Evolutionary conservation across 2,329 filamentous ascomycete genomes (phyloP).

Genomic region (Cercospora canescens): DNA sequence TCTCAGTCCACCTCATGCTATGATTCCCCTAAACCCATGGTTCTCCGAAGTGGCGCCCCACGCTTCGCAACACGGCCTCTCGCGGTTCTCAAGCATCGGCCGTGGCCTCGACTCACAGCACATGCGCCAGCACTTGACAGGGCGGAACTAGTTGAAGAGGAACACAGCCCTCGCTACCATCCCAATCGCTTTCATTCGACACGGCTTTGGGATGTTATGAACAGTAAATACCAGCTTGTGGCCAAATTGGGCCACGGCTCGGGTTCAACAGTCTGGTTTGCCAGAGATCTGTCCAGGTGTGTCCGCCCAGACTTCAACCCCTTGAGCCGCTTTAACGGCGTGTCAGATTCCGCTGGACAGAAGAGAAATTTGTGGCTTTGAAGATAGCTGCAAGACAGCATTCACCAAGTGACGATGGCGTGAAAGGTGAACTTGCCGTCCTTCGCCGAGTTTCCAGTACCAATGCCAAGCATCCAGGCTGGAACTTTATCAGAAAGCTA

Average conservation of each 20-base stretch:
- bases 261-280: slow-evolving; percentile 45
- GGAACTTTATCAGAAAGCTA: slow-evolving; percentile 3
- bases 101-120: neutral
- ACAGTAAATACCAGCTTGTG: slow-evolving; percentile 38
- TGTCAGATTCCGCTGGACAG: neutral
- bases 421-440: neutral
- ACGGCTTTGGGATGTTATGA: slow-evolving; percentile 35
- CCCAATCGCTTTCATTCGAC: slow-evolving; percentile 32
- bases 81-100: neutral
- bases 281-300: slow-evolving; percentile 29
- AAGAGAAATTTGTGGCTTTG: neutral
- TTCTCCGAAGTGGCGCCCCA: neutral
- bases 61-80: neutral
- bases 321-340: neutral
- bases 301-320: neutral
- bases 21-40: neutral
- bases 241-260: slow-evolving; percentile 45
- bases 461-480: neutral
- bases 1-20: too few relatives aligned
- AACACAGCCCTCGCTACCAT: neutral
- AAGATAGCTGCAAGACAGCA: neutral
- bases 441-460: neutral
- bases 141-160: neutral
- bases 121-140: neutral
- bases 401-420: neutral